phyloP scores from a whole-genome alignment of 495 filamentous ascomycete species.

The Pyrenopolyporus hunteri region DNA sequence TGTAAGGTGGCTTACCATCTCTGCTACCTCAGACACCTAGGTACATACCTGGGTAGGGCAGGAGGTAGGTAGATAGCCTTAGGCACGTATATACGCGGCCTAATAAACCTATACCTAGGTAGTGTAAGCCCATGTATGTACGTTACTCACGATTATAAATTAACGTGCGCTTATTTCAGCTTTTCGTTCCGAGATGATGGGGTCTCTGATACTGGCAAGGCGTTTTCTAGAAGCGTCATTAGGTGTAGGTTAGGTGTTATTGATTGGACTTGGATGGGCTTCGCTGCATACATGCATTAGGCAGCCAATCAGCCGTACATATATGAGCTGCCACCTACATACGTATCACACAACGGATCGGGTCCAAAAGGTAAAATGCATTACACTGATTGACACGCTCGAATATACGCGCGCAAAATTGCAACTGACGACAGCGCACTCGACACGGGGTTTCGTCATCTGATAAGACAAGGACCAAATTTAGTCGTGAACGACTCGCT shows the following conservation, averaged over 20 bases:
- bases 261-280: not conserved
- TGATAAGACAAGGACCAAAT: not conserved
- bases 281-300: constrained; percentile 2
- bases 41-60: not conserved
- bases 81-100: too few relatives aligned
- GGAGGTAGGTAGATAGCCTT: too few relatives aligned
- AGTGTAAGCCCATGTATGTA: too few relatives aligned
- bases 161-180: not conserved
- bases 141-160: not conserved
- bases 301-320: too few relatives aligned
- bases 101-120: too few relatives aligned
- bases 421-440: not conserved
- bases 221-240: too few relatives aligned
- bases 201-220: not conserved
- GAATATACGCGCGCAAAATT: not conserved
- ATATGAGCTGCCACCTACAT: too few relatives aligned
- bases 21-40: not conserved
- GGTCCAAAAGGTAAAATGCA: too few relatives aligned
- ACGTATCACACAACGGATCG: too few relatives aligned
- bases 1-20: not conserved
- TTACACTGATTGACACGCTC: too few relatives aligned
- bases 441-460: not conserved
- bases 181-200: not conserved
- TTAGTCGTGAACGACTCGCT: not conserved
- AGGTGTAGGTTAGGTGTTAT: too few relatives aligned